phyloP scores from a whole-genome alignment of 2,329 filamentous ascomycete species.

The Arachnopeziza araneosa region DNA sequence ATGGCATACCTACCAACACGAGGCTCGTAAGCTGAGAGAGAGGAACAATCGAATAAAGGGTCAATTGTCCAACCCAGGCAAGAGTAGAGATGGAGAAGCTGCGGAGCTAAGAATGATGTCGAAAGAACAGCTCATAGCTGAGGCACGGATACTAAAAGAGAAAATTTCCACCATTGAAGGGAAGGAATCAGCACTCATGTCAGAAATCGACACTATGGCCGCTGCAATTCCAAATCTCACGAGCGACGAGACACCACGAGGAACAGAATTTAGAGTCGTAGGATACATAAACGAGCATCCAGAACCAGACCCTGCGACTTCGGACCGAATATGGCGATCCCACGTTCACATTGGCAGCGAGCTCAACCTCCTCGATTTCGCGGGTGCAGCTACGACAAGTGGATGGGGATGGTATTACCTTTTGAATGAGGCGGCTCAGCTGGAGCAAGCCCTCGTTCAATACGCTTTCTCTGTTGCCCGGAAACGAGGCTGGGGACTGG shows the following conservation, averaged over 20 bases:
- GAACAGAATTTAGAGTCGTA: conserved; percentile 58
- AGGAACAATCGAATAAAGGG: conserved; percentile 57
- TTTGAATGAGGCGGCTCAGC: conserved; percentile 79
- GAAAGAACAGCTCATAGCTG: conserved; percentile 51
- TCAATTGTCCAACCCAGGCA: background rate
- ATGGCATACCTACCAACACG: conserved; percentile 55
- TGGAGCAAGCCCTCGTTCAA: conserved; percentile 91
- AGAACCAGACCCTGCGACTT: conserved; percentile 33
- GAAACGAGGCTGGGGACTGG: conserved; percentile 69
- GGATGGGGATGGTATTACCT: conserved; percentile 99
- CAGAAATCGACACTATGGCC: conserved; percentile 69
- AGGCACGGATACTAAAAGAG: conserved; percentile 61
- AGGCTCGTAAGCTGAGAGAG: conserved; percentile 57
- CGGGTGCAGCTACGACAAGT: conserved; percentile 70
- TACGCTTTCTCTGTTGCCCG: conserved; percentile 74
- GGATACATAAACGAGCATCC: conserved; percentile 74
- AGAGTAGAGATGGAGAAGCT: conserved; percentile 30
- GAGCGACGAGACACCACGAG: conserved; percentile 66
- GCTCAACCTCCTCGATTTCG: conserved; percentile 88
- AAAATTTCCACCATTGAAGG: conserved; percentile 55
- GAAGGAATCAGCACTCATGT: conserved; percentile 51
- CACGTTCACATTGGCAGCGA: conserved; percentile 83
- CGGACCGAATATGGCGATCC: conserved; percentile 51
- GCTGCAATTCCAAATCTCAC: conserved; percentile 83
- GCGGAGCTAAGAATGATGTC: conserved; percentile 27